Conservation (phyloP, 345 rosid species). For the Melaleuca quinquenervia region DNA sequence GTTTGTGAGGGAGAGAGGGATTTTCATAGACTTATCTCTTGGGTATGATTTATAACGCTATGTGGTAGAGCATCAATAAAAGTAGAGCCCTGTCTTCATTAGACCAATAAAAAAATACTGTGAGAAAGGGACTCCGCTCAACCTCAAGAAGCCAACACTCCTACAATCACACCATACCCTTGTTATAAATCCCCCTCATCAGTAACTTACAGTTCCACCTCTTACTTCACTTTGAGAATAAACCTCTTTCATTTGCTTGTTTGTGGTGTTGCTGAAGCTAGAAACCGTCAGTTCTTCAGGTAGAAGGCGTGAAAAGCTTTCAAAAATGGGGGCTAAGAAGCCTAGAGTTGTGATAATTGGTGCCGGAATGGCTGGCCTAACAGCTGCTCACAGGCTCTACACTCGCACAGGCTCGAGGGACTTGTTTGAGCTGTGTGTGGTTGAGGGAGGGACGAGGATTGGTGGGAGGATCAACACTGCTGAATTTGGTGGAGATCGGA, state of each 20-base stretch:
- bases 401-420: constrained; percentile 24
- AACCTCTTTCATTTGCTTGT: not conserved
- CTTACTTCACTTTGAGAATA: not conserved
- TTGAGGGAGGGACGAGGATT: constrained; percentile 82
- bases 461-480: constrained; percentile 92
- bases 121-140: not conserved
- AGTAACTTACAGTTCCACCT: not conserved
- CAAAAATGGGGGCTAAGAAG: constrained; percentile 60
- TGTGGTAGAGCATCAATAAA: constrained; percentile 18
- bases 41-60: not conserved
- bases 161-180: not conserved
- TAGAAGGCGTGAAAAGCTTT: not conserved
- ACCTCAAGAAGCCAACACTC: not conserved
- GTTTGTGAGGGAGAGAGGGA: not conserved
- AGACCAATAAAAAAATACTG: not conserved
- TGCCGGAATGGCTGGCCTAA: constrained; percentile 97
- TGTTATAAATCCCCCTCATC: constrained; percentile 23
- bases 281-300: not conserved
- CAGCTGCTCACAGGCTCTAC: constrained; percentile 88
- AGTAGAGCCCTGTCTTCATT: constrained; percentile 52
- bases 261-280: not conserved
- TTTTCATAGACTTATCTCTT: not conserved
- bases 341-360: constrained; percentile 87
- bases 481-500: constrained; percentile 75
- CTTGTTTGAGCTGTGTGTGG: constrained; percentile 66